These are phyloP conservation scores for Hypoxylon sp. DNA, from an alignment of 2,329 filamentous ascomycete species.

Conservation along the genomic window DNA sequence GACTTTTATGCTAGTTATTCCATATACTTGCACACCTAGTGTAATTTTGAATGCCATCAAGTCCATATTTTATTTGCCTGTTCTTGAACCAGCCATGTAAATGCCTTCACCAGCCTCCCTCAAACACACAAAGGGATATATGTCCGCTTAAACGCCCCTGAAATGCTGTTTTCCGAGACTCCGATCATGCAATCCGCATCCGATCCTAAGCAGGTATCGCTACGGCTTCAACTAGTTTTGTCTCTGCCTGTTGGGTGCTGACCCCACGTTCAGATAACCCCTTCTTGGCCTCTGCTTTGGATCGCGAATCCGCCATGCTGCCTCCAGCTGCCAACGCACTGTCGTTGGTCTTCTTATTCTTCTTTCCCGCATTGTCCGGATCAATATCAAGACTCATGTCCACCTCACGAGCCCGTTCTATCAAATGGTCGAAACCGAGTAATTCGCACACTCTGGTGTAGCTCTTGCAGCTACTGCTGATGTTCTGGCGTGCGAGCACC, in stretches of 20 bases:
- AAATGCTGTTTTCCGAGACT: slow-evolving; percentile 34
- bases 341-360: slow-evolving; percentile 49
- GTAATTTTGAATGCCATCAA: slow-evolving; percentile 1
- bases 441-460: slow-evolving; percentile 74
- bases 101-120: slow-evolving; percentile 3
- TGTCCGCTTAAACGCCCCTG: slow-evolving; percentile 36
- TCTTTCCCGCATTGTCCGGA: slow-evolving; percentile 57
- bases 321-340: slow-evolving; percentile 60
- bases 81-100: slow-evolving; percentile 8
- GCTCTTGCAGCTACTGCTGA: slow-evolving; percentile 72
- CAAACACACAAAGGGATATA: slow-evolving; percentile 11
- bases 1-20: neutral
- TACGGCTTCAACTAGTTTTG: slow-evolving; percentile 24
- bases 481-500: slow-evolving; percentile 65
- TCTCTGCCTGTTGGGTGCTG: slow-evolving; percentile 24
- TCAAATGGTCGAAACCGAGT: slow-evolving; percentile 70
- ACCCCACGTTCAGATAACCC: slow-evolving; percentile 46
- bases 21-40: neutral
- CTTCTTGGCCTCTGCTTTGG: slow-evolving; percentile 39
- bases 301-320: slow-evolving; percentile 52
- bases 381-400: slow-evolving; percentile 71
- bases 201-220: slow-evolving; percentile 23
- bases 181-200: slow-evolving; percentile 5
- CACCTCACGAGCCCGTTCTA: slow-evolving; percentile 68
- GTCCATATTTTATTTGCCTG: slow-evolving; percentile 2